Evolutionary conservation across 129 eudicot genomes (phyloP), one percentile per base, ranked within the genome.

Genomic region (Deinandra increscens): DNA sequence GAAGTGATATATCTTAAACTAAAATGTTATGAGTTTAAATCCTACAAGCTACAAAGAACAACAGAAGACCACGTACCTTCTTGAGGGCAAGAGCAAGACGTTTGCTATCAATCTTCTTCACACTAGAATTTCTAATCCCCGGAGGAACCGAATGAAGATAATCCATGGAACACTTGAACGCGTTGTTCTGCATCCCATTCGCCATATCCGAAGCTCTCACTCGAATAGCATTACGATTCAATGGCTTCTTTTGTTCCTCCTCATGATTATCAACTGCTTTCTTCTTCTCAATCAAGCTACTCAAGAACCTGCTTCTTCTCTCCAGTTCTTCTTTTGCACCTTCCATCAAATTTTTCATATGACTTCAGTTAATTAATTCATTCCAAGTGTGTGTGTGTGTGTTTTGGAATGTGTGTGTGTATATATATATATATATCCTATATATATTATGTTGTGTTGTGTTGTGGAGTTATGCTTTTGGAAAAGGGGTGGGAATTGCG

Each of bases 201-300:
- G 88, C 73, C 97, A 91, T 91, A 60, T 91, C 97, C 8, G 95
- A 74, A 33, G 96, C 97, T 54, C 90, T 85, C 7, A 91, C 85
- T 11, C 84, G 78, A 12, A 87, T 71, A 62, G 72, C 87, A 18
- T 73, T 66, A 11, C 36, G 18, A 46, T 26, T 29, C 8, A 7
- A 4, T 42, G 4, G 44, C 19, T 78, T 69, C 19, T 78, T 69
- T 49, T 79, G 61, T 23, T 79, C 55, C 20, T 84, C 69, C 42
- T 85, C 67, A 7, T 80, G 80, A 7, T 80, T 79, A 26, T 84
- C 84, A 1, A 45, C 53, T 20, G 76, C 74, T 55, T 87, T 91
- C 81, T 91, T 85, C 69, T 71, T 80, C 74, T 70, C 80, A 4
- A 87, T 85, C 14, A 87, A 69, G 64, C 86, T 87, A 74, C 66